Evolutionary conservation across 2,329 filamentous ascomycete genomes (phyloP), one percentile per base, ranked within the genome.

Genomic region (Exserohilum turcica): DNA sequence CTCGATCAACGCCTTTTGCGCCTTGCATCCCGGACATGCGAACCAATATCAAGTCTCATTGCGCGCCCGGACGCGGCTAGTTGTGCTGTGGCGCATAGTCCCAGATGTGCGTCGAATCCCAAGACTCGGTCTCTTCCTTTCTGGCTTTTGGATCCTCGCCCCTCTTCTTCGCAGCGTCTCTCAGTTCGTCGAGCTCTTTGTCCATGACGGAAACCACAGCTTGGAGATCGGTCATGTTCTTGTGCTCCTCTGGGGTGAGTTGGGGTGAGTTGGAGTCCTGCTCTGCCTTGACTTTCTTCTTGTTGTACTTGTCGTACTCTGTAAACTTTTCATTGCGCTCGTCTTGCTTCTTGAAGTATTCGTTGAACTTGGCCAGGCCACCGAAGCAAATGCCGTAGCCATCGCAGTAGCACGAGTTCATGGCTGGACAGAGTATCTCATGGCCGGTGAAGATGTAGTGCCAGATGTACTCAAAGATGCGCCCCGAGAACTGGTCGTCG

Each of bases 361-460:
- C 69, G 29, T 80, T 74, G 47, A 80, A 84, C 48, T 78, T 74
- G 12, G 77, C 68, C 24, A 78, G 75, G 3, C 76, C 76, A 16
- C 80, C 82, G 57, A 86, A 87, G 60, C 86, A 88, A 13, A 86
- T 73, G 0, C 85, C 85, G 54, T 84, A 88, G 4, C 83, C 84
- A 54, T 87, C 84, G 68, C 86, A 88, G 57, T 86, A 85, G 72
- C 86, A 75, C 0, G 71, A 67, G 54, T 74, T 74, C 62, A 68
- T 66, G n/a, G 72, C 68, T 5, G 73, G 73, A 43, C 73, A 75
- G 48, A 70, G 72, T 12, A 74, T 65, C 39, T 73, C 72, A 53
- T 74, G 70, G 28, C 72, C 68, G 0, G 73, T 75, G 60, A 75
- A 75, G 38, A 75, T 74, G 57, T 74, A 75, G 50, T 74, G 72